A percentile compares a stretch with the other conserved stretches of the same genome.
Evolutionary conservation across 306 rosid genomes (phyloP).

Genomic region (Glycine soja): DNA sequence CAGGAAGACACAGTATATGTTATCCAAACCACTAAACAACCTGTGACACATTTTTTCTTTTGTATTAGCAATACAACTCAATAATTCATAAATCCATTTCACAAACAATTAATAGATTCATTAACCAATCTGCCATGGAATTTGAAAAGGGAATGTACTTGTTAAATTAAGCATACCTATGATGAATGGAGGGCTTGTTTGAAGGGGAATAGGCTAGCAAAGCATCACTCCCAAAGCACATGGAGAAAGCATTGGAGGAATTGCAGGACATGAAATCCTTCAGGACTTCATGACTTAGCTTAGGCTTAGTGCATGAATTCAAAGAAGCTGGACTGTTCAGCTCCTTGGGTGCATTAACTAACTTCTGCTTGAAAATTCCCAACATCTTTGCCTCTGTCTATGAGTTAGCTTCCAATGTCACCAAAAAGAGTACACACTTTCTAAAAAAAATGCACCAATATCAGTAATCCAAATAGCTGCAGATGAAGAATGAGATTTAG

Average conservation of each 20-base stretch:
- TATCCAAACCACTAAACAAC: conserved; percentile 52
- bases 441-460: conserved; percentile 46
- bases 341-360: conserved; percentile 88
- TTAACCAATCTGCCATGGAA: background rate
- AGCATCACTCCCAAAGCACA: conserved; percentile 67
- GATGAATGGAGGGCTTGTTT: conserved; percentile 43
- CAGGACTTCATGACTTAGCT: conserved; percentile 61
- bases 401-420: conserved; percentile 8
- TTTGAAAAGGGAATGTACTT: background rate
- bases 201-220: conserved; percentile 64
- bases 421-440: too few relatives aligned
- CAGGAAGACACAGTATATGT: conserved; percentile 77
- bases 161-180: conserved; percentile 49
- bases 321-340: conserved; percentile 77
- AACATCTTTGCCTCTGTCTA: conserved; percentile 52
- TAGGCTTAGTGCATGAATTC: conserved; percentile 57
- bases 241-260: conserved; percentile 58
- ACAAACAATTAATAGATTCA: too few relatives aligned
- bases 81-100: background rate
- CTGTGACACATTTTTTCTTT: conserved; percentile 51
- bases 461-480: conserved; percentile 35
- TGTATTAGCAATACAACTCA: background rate
- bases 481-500: conserved; percentile 34
- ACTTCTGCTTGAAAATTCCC: conserved; percentile 79
- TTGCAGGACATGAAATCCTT: conserved; percentile 61